phyloP scores from a whole-genome alignment of 352 stramenopile genomes.

The Phytophthora tubulina region DNA sequence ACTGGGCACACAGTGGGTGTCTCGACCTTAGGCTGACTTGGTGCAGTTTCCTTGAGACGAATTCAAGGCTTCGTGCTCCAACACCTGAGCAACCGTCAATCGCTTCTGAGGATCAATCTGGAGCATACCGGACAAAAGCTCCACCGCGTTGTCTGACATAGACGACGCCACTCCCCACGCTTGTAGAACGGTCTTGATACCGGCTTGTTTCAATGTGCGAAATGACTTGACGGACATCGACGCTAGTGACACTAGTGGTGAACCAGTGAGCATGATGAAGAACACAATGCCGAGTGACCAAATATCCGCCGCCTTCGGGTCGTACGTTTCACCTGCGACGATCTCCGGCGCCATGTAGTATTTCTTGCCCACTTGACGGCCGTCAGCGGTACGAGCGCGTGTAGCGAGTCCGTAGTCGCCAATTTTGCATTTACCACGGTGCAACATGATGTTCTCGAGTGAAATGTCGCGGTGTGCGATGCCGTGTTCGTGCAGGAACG shows the following conservation, averaged over 20 bases:
- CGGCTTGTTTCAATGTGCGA: constrained; percentile 36
- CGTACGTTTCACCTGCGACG: constrained; percentile 45
- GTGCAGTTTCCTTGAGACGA: neutral
- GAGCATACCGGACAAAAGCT: constrained; percentile 44
- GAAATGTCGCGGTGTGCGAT: constrained; percentile 55
- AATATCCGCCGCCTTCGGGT: constrained; percentile 38
- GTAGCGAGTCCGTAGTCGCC: constrained; percentile 59
- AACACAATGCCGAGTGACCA: too few species aligned
- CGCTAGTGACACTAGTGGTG: constrained; percentile 49
- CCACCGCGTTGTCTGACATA: constrained; percentile 31
- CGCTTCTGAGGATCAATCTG: constrained; percentile 40
- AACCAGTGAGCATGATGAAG: too few species aligned
- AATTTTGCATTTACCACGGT: constrained; percentile 51
- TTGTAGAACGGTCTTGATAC: constrained; percentile 38
- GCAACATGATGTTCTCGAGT: constrained; percentile 56
- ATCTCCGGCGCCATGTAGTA: constrained; percentile 71
- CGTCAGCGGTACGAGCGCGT: constrained; percentile 14
- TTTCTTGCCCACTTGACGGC: constrained; percentile 51
- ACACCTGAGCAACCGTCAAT: constrained; percentile 30
- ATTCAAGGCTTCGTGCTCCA: constrained; percentile 30
- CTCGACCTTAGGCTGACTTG: constrained; percentile 1
- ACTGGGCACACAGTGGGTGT: neutral
- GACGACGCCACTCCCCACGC: constrained; percentile 38
- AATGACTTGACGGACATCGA: constrained; percentile 44
- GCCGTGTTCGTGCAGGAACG: constrained; percentile 44